phyloP scores from a whole-genome alignment of 1,284 basidiomycete species.

The Ustilago esculenta region DNA sequence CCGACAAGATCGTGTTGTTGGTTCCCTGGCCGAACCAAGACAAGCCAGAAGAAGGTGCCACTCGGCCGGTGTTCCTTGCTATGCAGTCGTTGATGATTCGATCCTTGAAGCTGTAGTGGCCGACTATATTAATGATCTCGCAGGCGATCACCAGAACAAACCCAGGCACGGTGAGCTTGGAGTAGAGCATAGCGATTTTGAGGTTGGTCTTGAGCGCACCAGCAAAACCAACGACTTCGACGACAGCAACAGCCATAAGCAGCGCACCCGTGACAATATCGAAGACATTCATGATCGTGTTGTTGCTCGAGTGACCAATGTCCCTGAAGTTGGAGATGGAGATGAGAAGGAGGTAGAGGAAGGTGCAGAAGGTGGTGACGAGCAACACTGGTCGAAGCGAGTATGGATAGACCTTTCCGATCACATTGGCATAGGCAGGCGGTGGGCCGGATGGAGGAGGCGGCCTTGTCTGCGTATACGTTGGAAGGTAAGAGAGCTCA shows the following conservation, averaged over 20 bases:
- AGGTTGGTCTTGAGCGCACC: constrained; percentile 45
- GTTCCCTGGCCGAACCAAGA: constrained; percentile 21
- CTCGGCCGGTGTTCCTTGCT: constrained; percentile 40
- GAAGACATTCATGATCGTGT: constrained; percentile 47
- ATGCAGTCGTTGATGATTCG: constrained; percentile 51
- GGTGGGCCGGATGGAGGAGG: constrained; percentile 48
- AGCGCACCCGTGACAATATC: constrained; percentile 46
- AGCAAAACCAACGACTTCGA: constrained; percentile 52
- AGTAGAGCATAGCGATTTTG: constrained; percentile 34
- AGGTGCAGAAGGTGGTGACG: constrained; percentile 52
- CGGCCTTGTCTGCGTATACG: constrained; percentile 39
- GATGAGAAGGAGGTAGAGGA: constrained; percentile 51
- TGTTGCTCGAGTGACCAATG: constrained; percentile 27
- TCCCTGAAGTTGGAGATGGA: constrained; percentile 46
- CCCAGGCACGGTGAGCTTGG: constrained; percentile 33
- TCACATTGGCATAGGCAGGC: constrained; percentile 48
- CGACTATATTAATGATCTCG: constrained; percentile 52
- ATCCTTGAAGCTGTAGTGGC: constrained; percentile 46
- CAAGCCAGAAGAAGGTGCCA: constrained; percentile 7
- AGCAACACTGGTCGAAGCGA: constrained; percentile 57
- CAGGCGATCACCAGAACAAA: constrained; percentile 41
- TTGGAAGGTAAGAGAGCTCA: constrained; percentile 40
- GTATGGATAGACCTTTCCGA: constrained; percentile 48
- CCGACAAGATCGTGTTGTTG: constrained; percentile 26
- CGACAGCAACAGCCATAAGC: constrained; percentile 34